Base-by-base conservation (phyloP, 2,329 filamentous ascomycete genomes). In the Verticillium dahliae region DNA sequence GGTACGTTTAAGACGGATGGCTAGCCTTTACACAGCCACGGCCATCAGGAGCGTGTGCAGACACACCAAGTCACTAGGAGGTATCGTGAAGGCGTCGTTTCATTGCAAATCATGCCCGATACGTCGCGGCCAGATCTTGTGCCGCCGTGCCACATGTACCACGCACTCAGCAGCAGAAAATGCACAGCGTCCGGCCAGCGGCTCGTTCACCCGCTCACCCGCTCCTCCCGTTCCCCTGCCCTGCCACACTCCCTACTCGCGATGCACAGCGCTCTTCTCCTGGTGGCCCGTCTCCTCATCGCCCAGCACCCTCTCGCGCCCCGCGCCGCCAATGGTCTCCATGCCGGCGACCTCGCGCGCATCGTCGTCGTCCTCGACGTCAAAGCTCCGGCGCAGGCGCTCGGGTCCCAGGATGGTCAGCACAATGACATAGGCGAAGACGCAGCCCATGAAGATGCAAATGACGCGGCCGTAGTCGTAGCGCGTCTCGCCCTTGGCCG, bases 361-460 rank as follows among this genome's bases (percentile, higher is more conserved):
- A 56, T 84, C 80, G 54, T 74, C 72, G 61, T 83, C 82, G 57
- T 82, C 75, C 2, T 67, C 74, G 0, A 81, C 75, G 60, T 83
- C 81, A 66, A 85, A 84, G 65, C 76, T 80, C 65, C 79, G 76
- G 38, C 75, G 71, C 60, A 84, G 69, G 62, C 82, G 77, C 74
- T 85, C 83, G 1, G 83, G 83, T 0, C 89, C 89, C 3, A 90
- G 54, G 10, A 90, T 72, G 0, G 87, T 88, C 60, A 91, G 70
- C 6, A 85, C 1, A 41, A 87, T 80, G n/a, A 84, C 78, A 63
- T 85, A 87, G 33, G 70, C 81, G 67, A 84, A 96, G 1, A 96
- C 91, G 67, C 89, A 92, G 1, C 82, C 92, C 90, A 97, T 92
- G 75, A 97, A 96, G 70, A 96, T 95, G 70, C 88, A 91, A 65